These are phyloP conservation scores for Diplocarpon rosae DNA, from an alignment of 2,329 filamentous ascomycete genomes.

Conservation along the genomic window DNA sequence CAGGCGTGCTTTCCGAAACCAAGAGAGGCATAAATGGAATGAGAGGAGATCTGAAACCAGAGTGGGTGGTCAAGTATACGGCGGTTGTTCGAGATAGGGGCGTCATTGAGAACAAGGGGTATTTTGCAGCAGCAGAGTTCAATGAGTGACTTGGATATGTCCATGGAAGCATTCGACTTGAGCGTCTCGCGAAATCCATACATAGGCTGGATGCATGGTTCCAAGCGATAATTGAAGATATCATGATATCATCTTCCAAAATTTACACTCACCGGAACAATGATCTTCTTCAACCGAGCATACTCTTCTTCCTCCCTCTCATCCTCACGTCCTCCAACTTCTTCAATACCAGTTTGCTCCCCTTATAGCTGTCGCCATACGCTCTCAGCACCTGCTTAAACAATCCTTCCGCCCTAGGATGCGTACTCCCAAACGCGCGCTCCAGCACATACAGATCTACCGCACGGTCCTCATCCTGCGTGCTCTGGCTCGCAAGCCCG, in stretches of 20 bases:
- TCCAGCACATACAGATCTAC: conserved; percentile 96
- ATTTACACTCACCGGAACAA: no score
- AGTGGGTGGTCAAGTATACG: conserved; percentile 97
- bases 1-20: conserved; percentile 56
- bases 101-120: conserved; percentile 97
- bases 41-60: conserved; percentile 67
- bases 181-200: no score
- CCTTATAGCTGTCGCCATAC: conserved; percentile 67
- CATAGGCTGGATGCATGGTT: no score
- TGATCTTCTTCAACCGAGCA: conserved; percentile 57
- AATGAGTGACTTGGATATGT: conserved; percentile 28
- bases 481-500: conserved; percentile 71
- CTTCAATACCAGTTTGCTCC: conserved; percentile 62
- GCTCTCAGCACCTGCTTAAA: conserved; percentile 63
- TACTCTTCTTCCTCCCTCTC: conserved; percentile 91
- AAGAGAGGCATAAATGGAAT: conserved; percentile 42
- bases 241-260: no score
- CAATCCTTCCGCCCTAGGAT: conserved; percentile 71
- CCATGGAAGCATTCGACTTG: no score
- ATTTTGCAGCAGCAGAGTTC: conserved; percentile 79
- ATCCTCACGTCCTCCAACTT: conserved; percentile 85
- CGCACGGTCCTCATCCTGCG: conserved; percentile 82
- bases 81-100: conserved; percentile 88
- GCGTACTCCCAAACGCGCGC: conserved; percentile 86
- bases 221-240: no score